Evolutionary conservation across 305 asterid species (phyloP).

Genomic region (Plantago lanceolata): DNA sequence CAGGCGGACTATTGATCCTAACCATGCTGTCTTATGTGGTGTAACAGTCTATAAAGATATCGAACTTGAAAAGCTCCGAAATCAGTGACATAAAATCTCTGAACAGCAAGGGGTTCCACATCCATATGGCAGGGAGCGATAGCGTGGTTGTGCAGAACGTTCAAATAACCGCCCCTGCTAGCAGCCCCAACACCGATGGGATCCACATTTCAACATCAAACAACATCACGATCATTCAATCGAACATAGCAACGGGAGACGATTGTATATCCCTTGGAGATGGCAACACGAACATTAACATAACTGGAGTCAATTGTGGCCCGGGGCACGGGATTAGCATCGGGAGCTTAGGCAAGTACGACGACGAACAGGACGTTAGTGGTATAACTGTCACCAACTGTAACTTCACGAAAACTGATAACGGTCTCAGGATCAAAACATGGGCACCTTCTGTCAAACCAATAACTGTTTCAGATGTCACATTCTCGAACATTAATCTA

Average conservation of each 20-base stretch:
- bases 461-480: constrained; percentile 11
- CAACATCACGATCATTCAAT: neutral
- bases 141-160: constrained; percentile 2
- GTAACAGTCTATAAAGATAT: constrained; percentile 28
- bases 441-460: constrained; percentile 15
- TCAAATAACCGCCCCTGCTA: constrained; percentile 24
- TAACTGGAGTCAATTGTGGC: constrained; percentile 29
- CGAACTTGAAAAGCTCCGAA: neutral
- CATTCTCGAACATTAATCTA: constrained; percentile 12
- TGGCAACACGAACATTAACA: constrained; percentile 20
- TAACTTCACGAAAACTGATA: constrained; percentile 24
- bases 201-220: constrained; percentile 31
- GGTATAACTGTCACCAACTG: constrained; percentile 26
- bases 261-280: constrained; percentile 40
- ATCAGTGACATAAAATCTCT: constrained; percentile 21
- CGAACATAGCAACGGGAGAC: constrained; percentile 32
- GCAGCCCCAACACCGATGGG: constrained; percentile 45
- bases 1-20: neutral
- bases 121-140: neutral
- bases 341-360: constrained; percentile 37
- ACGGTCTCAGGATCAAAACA: constrained; percentile 38
- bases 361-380: constrained; percentile 21
- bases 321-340: constrained; percentile 49
- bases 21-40: neutral
- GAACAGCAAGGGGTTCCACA: constrained; percentile 38